Evolutionary conservation across 108 stramenopile species (phyloP), one percentile per base, ranked within the genome.

Genomic region (Cyclostephanos tholiformis): DNA sequence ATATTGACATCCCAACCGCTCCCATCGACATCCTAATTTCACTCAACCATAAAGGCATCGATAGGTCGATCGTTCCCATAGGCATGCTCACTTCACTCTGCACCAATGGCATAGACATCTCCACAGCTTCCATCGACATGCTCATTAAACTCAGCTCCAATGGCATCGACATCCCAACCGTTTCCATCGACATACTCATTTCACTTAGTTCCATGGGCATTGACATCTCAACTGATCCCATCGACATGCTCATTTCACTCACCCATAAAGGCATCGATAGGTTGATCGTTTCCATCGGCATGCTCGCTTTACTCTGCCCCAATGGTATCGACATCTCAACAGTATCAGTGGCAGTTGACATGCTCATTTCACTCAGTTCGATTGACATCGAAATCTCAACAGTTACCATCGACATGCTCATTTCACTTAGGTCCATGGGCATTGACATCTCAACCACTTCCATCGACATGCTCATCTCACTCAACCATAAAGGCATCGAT

Each of bases 231-330:
- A 36, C 36, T 6, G 36, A n/a, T n/a, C n/a, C 53, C 53, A 20
- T 55, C 50, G 50, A 57, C 56, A 26, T 22, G 17, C 58, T 59
- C 30, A 59, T 32, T 59, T 59, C 58, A 59, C 32, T 32, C 27
- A 32, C n/a, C n/a, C n/a, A n/a, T n/a, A n/a, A n/a, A n/a, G n/a
- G n/a, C n/a, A n/a, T n/a, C n/a, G n/a, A n/a, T n/a, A n/a, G n/a
- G n/a, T n/a, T n/a, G n/a, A 29, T 59, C 30, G 13, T 32, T 1
- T 30, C 26, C 30, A 59, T 13, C 1, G 30, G 32, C 58, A 59
- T 27, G 26, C 58, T 56, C 55, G 25, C 25, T 20, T 56, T 23
- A 23, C 25, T 56, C 23, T 25, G 26, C 22, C 25, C 55, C 55
- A 56, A 23, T 2, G 55, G 26, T 26, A 10, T 56, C 23, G 3